These are phyloP conservation scores for Condylostoma magnum DNA, from an alignment of 169 alveolate species.

Conservation along the genomic window DNA sequence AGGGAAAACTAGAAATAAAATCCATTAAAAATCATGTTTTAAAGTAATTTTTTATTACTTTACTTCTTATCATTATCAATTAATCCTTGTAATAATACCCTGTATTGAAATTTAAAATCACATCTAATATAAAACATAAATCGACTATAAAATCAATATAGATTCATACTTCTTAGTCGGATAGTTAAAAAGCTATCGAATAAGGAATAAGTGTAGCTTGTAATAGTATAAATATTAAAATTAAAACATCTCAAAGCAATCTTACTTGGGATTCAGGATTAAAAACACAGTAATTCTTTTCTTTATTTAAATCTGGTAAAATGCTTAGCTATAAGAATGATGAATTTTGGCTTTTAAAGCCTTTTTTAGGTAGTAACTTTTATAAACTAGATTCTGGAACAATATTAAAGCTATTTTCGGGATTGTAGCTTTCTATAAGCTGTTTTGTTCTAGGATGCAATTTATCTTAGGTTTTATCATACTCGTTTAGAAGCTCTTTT, in stretches of 20 bases:
- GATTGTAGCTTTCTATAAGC: too few relatives aligned
- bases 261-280: constrained; percentile 5
- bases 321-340: too few relatives aligned
- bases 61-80: constrained; percentile 1
- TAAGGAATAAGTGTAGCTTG: not conserved
- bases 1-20: constrained; percentile 19
- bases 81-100: constrained; percentile 25
- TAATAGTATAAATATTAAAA: not conserved
- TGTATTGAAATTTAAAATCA: constrained; percentile 24
- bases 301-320: too few relatives aligned
- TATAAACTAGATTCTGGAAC: too few relatives aligned
- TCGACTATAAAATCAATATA: not conserved
- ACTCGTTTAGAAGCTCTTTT: too few relatives aligned
- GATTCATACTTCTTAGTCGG: not conserved
- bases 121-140: constrained; percentile 19
- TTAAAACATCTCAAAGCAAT: not conserved
- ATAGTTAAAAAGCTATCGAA: not conserved
- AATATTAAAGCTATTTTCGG: too few relatives aligned
- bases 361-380: too few relatives aligned
- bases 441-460: too few relatives aligned
- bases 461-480: too few relatives aligned
- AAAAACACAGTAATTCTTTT: not conserved
- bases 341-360: too few relatives aligned
- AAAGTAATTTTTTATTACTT: constrained; percentile 8
- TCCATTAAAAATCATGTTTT: constrained; percentile 30